Conservation (phyloP, 2,329 filamentous ascomycete genomes). For the Sporothrix brasiliensis region DNA sequence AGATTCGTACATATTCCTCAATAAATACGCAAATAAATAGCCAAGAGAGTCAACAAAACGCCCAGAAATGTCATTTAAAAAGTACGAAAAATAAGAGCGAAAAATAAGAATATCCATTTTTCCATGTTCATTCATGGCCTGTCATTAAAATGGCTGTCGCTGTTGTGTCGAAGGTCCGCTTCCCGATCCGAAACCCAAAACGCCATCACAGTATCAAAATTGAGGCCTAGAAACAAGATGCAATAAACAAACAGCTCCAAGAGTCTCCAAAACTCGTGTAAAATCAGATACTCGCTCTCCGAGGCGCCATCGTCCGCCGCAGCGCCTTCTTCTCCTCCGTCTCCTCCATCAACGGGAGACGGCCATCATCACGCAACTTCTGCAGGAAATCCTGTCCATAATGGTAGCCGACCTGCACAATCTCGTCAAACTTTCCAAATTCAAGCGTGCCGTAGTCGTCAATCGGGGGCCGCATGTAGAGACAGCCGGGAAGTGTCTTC, state of each 20-base stretch:
- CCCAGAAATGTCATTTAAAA: neutral
- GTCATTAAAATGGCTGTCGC: neutral
- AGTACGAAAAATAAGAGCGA: neutral
- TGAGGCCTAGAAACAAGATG: neutral
- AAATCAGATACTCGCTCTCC: conserved; percentile 71
- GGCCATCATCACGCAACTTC: conserved; percentile 74
- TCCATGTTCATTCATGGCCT: neutral
- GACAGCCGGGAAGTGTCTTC: conserved; percentile 85
- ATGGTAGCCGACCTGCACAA: conserved; percentile 84
- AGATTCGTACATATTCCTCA: conserved; percentile 2
- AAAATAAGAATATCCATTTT: conserved; percentile 14
- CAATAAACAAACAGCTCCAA: neutral
- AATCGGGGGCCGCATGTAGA: conserved; percentile 95
- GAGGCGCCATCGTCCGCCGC: conserved; percentile 75
- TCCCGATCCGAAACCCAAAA: no score
- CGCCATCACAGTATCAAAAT: neutral
- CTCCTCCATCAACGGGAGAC: conserved; percentile 70
- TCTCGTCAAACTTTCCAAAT: conserved; percentile 97
- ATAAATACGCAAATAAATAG: neutral
- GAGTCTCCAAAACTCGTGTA: neutral
- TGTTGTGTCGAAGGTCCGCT: no score
- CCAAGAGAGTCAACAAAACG: neutral
- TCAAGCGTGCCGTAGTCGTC: conserved; percentile 93
- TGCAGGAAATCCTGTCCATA: conserved; percentile 82
- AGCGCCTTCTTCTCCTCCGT: conserved; percentile 76